Conservation (phyloP, 768 basidiomycete genomes). For the Glaciozyma antarctica region DNA sequence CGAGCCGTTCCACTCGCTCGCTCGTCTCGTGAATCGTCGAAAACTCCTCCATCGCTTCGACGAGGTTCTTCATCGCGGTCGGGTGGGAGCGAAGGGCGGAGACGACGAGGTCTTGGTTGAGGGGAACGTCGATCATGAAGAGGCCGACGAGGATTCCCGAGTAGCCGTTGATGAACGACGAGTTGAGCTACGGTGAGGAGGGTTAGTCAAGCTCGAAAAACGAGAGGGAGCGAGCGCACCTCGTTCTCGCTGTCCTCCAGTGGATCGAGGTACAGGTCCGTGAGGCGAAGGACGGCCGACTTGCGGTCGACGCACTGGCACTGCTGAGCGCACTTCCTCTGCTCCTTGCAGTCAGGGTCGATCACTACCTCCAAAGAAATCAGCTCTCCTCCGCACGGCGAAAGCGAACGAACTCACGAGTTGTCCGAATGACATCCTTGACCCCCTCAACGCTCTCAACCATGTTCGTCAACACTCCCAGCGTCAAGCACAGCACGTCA, state of each 20-base stretch:
- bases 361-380: neutral
- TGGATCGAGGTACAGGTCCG: constrained; percentile 13
- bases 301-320: constrained; percentile 9
- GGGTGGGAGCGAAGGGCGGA: neutral
- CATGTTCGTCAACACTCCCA: constrained; percentile 23
- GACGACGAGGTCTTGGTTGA: constrained; percentile 18
- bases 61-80: neutral
- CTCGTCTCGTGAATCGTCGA: constrained; percentile 6
- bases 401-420: constrained; percentile 4
- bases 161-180: constrained; percentile 19
- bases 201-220: neutral
- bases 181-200: constrained; percentile 15
- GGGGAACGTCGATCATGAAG: constrained; percentile 12
- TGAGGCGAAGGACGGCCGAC: neutral
- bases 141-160: constrained; percentile 24
- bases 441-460: constrained; percentile 7
- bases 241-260: constrained; percentile 17
- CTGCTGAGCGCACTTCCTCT: neutral
- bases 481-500: constrained; percentile 18
- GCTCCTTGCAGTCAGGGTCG: constrained; percentile 2
- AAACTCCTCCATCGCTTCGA: constrained; percentile 22
- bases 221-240: neutral
- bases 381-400: neutral
- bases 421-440: constrained; percentile 4
- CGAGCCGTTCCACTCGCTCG: no score